Evolutionary conservation across 2,329 filamentous ascomycete species (phyloP).

Genomic region (Claviceps arundinis): DNA sequence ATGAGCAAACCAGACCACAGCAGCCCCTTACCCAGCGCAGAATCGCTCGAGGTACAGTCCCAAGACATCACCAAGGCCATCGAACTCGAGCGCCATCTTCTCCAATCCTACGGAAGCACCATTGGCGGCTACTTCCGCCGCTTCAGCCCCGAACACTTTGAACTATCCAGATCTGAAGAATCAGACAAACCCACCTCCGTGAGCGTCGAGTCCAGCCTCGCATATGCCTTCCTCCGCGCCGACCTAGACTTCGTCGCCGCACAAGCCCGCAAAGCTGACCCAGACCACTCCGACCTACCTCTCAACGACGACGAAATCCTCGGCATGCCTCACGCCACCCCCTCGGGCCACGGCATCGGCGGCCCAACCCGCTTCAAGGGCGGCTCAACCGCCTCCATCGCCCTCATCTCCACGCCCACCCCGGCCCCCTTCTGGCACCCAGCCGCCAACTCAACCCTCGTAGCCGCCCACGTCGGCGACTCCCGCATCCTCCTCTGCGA

Average conservation of each 20-base stretch:
- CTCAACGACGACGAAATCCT: constrained; percentile 78
- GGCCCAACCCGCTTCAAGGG: constrained; percentile 74
- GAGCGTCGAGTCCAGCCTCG: constrained; percentile 64
- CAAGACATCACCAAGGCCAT: constrained; percentile 48
- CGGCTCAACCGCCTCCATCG: constrained; percentile 82
- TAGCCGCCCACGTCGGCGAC: constrained; percentile 87
- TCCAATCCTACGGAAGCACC: constrained; percentile 66
- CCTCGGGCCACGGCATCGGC: constrained; percentile 52
- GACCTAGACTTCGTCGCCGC: constrained; percentile 90
- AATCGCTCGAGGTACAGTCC: constrained; percentile 35
- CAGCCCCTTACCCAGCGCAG: constrained; percentile 23
- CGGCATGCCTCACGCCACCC: constrained; percentile 42
- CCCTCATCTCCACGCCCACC: constrained; percentile 82
- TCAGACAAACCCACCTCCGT: constrained; percentile 26
- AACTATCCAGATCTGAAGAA: constrained; percentile 20
- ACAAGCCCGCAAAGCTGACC: constrained; percentile 69
- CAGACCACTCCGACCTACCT: constrained; percentile 63
- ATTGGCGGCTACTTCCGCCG: constrained; percentile 91
- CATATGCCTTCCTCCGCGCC: constrained; percentile 85
- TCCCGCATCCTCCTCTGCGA: constrained; percentile 83
- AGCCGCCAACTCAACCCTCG: constrained; percentile 64
- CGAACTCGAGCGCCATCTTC: constrained; percentile 55
- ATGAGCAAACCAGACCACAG: constrained; percentile 23
- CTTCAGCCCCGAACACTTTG: constrained; percentile 72
- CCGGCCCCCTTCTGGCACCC: constrained; percentile 94